A percentile compares a stretch with the other conserved stretches of the same genome.
These are phyloP conservation scores for Hydnomerulius pinastri DNA, from an alignment of 768 basidiomycete species.

Conservation along the genomic window DNA sequence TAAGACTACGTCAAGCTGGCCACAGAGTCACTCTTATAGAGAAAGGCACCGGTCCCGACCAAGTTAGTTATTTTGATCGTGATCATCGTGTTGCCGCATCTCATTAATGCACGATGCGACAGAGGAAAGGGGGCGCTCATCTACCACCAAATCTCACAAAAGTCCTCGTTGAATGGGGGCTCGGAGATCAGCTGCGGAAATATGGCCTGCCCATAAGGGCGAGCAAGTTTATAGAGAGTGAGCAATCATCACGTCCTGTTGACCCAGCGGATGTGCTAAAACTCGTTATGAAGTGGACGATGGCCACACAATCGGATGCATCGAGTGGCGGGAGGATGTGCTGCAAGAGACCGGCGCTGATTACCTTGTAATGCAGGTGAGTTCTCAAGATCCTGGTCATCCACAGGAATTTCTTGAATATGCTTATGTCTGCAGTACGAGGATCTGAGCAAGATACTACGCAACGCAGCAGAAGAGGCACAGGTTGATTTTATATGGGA, in stretches of 20 bases:
- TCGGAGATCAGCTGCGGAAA: conserved; percentile 43
- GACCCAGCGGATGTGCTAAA: neutral
- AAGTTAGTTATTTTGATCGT: conserved; percentile 27
- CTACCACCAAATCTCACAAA: conserved; percentile 63
- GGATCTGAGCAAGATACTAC: conserved; percentile 52
- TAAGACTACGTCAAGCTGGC: conserved; percentile 56
- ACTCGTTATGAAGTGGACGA: conserved; percentile 38
- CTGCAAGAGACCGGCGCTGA: conserved; percentile 54
- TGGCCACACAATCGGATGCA: conserved; percentile 45
- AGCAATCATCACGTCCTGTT: neutral
- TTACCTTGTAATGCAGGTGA: conserved; percentile 54
- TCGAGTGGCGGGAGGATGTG: conserved; percentile 51
- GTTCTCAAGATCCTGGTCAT: neutral
- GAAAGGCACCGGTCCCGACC: conserved; percentile 43
- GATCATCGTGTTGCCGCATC: neutral
- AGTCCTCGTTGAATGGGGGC: conserved; percentile 58
- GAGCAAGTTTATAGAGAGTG: conserved; percentile 26
- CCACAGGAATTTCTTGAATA: conserved; percentile 1
- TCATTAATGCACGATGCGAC: neutral
- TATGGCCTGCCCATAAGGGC: conserved; percentile 31
- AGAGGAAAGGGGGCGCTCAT: conserved; percentile 45
- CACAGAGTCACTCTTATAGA: conserved; percentile 63
- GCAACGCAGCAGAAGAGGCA: conserved; percentile 45
- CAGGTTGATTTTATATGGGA: conserved; percentile 56
- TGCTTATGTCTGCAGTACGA: conserved; percentile 42